Conservation (phyloP, 1,284 basidiomycete genomes). For the Sanghuangporus baumii region DNA sequence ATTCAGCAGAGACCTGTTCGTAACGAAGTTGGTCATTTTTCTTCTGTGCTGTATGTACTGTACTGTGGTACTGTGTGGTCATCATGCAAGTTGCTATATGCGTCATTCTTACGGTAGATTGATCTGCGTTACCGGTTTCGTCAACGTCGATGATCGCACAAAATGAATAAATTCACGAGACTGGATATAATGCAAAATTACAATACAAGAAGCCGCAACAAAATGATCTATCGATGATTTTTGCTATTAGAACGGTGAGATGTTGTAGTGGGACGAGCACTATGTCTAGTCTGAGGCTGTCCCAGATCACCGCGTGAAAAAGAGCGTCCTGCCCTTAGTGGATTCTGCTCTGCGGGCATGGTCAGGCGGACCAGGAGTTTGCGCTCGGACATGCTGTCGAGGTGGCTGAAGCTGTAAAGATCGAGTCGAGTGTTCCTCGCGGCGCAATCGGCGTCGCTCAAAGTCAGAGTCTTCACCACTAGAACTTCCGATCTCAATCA, state of each 20-base stretch:
- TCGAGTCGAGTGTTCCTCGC: not conserved
- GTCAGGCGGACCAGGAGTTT: constrained; percentile 8
- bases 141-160: not conserved
- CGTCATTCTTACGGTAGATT: not conserved
- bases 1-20: constrained; percentile 53
- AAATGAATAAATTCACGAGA: not conserved
- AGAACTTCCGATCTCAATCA: not conserved
- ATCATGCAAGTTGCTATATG: not conserved
- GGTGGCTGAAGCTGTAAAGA: not conserved
- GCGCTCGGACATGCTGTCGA: not conserved
- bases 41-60: not conserved
- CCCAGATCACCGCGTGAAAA: not conserved
- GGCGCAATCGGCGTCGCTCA: not conserved
- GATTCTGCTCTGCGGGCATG: not conserved
- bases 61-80: not conserved
- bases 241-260: not conserved
- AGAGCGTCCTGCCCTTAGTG: not conserved
- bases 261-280: not conserved
- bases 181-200: not conserved
- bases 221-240: not conserved
- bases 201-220: not conserved
- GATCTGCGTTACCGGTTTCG: not conserved
- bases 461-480: not conserved
- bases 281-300: not conserved
- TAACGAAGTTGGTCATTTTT: constrained; percentile 27